A percentile compares a stretch with the other conserved stretches of the same genome.
Evolutionary conservation across 73 alveolate species (phyloP).

Genomic region (Paramecium sonneborni): DNA sequence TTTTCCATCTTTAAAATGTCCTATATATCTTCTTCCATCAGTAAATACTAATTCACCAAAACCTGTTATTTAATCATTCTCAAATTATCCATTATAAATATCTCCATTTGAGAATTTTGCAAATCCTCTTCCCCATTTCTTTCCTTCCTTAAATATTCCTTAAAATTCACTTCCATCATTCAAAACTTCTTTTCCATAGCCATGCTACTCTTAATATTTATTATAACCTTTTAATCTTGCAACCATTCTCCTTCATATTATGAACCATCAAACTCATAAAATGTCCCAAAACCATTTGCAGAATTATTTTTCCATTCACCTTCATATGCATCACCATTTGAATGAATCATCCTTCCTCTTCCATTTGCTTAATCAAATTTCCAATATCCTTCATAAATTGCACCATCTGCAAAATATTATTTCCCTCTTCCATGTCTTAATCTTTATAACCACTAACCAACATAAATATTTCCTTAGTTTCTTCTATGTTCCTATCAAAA

Average conservation of each 20-base stretch:
- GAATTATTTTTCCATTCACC: slow-evolving; percentile 72
- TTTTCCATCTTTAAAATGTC: background rate
- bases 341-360: slow-evolving; percentile 66
- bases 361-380: slow-evolving; percentile 67
- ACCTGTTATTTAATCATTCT: background rate
- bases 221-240: slow-evolving; percentile 32
- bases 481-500: slow-evolving; percentile 13
- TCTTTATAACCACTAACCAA: slow-evolving; percentile 54
- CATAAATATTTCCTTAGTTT: slow-evolving; percentile 33
- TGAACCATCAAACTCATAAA: slow-evolving; percentile 6
- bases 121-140: slow-evolving; percentile 62
- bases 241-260: slow-evolving; percentile 28
- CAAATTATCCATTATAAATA: slow-evolving; percentile 69
- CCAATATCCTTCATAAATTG: slow-evolving; percentile 69
- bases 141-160: slow-evolving; percentile 52
- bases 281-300: slow-evolving; percentile 71
- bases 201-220: background rate
- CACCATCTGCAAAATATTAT: slow-evolving; percentile 72
- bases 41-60: background rate
- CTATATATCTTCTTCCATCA: slow-evolving; percentile 58
- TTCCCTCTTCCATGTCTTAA: slow-evolving; percentile 83
- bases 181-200: background rate
- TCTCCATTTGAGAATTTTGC: slow-evolving; percentile 69
- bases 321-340: slow-evolving; percentile 68
- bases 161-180: slow-evolving; percentile 14